Base-by-base conservation (phyloP, 1,284 basidiomycete genomes). In the Coniferiporia weirii region DNA sequence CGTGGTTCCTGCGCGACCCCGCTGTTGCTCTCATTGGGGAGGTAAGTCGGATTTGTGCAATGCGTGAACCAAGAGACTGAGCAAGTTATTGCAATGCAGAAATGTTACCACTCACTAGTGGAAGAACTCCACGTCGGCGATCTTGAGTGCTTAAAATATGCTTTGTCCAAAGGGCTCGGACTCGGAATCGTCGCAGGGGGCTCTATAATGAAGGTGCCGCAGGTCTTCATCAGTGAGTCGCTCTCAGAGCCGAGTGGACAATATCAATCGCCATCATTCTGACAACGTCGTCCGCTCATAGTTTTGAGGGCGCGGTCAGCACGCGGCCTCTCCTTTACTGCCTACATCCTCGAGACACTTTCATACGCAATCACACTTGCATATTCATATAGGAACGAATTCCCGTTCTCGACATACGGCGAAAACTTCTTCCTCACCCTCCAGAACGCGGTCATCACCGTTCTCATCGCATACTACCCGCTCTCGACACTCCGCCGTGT, bases 401-500 rank as follows among this genome's bases (percentile, higher is more conserved):
- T 95, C 71, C 93, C 95, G 0, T 95, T 97, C 78, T 93, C 91
- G 40, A 97, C 95, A 0, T 98, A 97, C 65, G 95, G 95, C 68
- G 93, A 96, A 72, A 95, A 94, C 76, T 71, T 92, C 62, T 95
- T 95, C 80, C 80, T 96, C 56, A 87, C 90, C 22, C 67, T 92
- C 49, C 92, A 95, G 71, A 94, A 95, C 73, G 77, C 87, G 64
- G 64, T 89, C 72, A 91, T 95, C 70, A 91, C 89, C 34, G 76
- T 91, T 64, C 84, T 93, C 67, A 93, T 95, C 70, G 78, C 91
- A 47, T 75, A 77, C 70, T 88, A 84, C 68, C 70, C 74, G 8
- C 75, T 78, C 61, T 66, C 68, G 61, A 63, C 35, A 47, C 55
- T 22, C 63, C 63, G 73, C 64, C 61, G 56, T 57, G 46, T 61